phyloP scores from a whole-genome alignment of 768 basidiomycete species.

The Agrocybe pediades region DNA sequence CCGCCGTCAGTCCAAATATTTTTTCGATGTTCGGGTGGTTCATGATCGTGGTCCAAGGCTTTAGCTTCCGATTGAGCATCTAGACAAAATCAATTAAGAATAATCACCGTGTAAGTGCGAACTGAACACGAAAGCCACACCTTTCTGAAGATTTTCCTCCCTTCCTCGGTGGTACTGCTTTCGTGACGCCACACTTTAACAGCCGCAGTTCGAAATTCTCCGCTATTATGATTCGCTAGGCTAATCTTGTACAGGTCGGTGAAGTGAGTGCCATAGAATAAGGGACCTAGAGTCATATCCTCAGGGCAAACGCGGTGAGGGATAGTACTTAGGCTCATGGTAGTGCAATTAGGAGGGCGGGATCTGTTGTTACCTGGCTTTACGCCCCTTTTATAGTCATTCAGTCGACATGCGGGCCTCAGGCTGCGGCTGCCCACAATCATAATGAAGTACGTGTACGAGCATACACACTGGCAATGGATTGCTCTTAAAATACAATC shows the following conservation, averaged over 20 bases:
- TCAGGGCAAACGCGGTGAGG: background rate
- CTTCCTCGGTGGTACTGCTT: background rate
- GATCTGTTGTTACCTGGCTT: too few relatives aligned
- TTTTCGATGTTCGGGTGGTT: background rate
- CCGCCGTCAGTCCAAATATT: background rate
- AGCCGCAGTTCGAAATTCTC: too few relatives aligned
- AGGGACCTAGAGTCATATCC: background rate
- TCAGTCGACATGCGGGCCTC: too few relatives aligned
- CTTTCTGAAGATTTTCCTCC: background rate
- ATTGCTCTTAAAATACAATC: too few relatives aligned
- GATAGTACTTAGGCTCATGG: background rate
- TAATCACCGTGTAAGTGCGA: background rate
- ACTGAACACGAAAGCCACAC: too few relatives aligned
- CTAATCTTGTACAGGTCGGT: background rate
- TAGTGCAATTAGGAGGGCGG: background rate
- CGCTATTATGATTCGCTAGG: background rate
- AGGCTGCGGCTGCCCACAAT: too few relatives aligned
- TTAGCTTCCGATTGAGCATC: background rate
- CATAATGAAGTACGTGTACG: too few relatives aligned
- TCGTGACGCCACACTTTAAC: constrained; percentile 3
- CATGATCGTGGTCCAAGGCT: background rate
- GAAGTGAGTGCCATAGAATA: background rate
- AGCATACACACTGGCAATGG: too few relatives aligned
- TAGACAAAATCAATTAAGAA: background rate
- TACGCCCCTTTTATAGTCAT: too few relatives aligned